These are phyloP conservation scores for Suillus tomentosus DNA, from an alignment of 768 basidiomycete genomes.

Conservation along the genomic window DNA sequence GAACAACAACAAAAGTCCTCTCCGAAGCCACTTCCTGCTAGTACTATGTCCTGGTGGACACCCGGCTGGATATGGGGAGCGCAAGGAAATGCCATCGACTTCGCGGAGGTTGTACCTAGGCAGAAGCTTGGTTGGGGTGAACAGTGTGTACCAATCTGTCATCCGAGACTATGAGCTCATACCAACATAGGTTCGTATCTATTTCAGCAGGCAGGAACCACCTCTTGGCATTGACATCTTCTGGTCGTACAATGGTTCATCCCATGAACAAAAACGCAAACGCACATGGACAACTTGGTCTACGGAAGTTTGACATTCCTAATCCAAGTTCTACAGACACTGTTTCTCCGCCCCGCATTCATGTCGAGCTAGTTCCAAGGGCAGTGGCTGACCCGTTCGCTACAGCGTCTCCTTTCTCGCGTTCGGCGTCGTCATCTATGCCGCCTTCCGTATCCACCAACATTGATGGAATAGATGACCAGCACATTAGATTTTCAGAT, in stretches of 20 bases:
- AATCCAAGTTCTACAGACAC: constrained; percentile 24
- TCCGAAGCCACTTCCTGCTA: constrained; percentile 43
- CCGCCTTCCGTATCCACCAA: constrained; percentile 30
- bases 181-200: constrained; percentile 57
- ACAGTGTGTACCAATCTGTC: constrained; percentile 44
- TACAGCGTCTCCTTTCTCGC: constrained; percentile 45
- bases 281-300: constrained; percentile 80
- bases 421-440: constrained; percentile 20
- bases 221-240: constrained; percentile 68
- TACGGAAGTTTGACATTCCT: constrained; percentile 60
- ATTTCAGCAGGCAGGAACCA: constrained; percentile 76
- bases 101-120: constrained; percentile 60
- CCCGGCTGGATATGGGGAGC: constrained; percentile 57
- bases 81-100: constrained; percentile 52
- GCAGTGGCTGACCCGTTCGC: constrained; percentile 52
- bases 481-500: constrained; percentile 64
- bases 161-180: constrained; percentile 15
- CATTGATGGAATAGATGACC: constrained; percentile 33
- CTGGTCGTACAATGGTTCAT: constrained; percentile 77
- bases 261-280: constrained; percentile 79
- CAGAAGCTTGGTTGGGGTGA: constrained; percentile 64
- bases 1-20: constrained; percentile 46
- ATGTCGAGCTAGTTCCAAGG: constrained; percentile 60
- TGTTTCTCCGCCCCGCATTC: constrained; percentile 34
- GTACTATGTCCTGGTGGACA: constrained; percentile 59